Evolutionary conservation across 345 rosid genomes (phyloP).

Genomic region (Eucalyptus erythrocorys): DNA sequence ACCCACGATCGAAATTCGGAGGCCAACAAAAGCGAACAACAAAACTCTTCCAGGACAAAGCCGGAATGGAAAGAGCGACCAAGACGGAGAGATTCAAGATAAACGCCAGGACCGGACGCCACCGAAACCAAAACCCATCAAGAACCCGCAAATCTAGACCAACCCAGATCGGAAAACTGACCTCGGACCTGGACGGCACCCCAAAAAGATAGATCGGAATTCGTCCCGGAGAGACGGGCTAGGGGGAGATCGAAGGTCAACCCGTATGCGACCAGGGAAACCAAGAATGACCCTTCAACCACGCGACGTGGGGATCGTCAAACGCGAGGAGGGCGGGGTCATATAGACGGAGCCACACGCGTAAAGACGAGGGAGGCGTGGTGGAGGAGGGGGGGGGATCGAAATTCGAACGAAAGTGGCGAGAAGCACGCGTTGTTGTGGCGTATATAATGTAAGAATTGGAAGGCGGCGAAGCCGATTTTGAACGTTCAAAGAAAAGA

Average conservation of each 20-base stretch:
- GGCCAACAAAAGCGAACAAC: background rate
- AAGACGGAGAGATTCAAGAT: background rate
- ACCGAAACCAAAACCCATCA: background rate
- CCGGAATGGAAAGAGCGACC: background rate
- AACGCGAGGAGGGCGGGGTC: background rate
- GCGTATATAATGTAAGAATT: background rate
- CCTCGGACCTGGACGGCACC: background rate
- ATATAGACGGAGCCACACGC: background rate
- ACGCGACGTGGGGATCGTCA: background rate
- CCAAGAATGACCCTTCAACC: background rate
- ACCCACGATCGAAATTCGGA: background rate
- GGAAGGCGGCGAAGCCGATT: background rate
- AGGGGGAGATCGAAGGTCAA: background rate
- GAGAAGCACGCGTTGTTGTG: background rate
- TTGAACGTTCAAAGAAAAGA: background rate
- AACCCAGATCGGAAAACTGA: background rate
- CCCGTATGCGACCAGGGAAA: background rate
- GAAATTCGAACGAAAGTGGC: background rate
- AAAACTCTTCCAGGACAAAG: background rate
- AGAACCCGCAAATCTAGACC: background rate
- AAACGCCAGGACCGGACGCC: background rate
- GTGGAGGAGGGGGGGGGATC: background rate
- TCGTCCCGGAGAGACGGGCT: background rate
- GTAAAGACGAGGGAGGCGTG: background rate
- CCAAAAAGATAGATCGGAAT: background rate